phyloP scores from a whole-genome alignment of 75 land plant genomes.

The Sequoia sempervirens region DNA sequence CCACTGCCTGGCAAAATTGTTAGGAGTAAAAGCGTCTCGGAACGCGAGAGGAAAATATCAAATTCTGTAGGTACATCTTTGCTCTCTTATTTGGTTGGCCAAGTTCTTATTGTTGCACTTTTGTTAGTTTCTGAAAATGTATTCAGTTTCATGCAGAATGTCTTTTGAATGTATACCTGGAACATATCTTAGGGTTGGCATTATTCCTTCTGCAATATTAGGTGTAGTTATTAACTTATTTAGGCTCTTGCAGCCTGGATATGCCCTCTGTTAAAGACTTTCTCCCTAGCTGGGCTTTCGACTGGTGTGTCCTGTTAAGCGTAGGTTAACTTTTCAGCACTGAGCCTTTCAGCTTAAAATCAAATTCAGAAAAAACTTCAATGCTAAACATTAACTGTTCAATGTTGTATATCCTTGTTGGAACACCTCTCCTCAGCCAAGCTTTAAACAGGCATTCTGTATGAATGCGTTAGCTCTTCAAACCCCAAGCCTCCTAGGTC shows the following conservation, averaged over 20 bases:
- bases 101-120: background rate
- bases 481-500: too few species aligned
- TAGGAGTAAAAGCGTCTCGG: constrained; percentile 9
- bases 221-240: too few species aligned
- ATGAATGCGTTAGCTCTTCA: background rate
- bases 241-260: too few species aligned
- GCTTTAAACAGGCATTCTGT: background rate
- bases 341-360: background rate
- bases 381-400: background rate
- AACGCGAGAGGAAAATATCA: constrained; percentile 1
- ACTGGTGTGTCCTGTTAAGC: too few species aligned
- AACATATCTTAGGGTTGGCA: background rate
- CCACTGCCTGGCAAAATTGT: constrained; percentile 8
- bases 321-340: background rate
- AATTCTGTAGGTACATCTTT: constrained; percentile 13
- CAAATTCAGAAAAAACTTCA: background rate
- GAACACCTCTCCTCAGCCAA: background rate
- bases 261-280: too few species aligned
- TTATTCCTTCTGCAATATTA: background rate
- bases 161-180: background rate
- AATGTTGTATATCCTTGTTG: background rate
- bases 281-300: background rate
- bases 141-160: background rate
- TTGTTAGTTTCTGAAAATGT: background rate
- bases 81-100: background rate